Evolutionary conservation across 2,329 filamentous ascomycete genomes (phyloP).

Genomic region (Fusarium protoensiforme): DNA sequence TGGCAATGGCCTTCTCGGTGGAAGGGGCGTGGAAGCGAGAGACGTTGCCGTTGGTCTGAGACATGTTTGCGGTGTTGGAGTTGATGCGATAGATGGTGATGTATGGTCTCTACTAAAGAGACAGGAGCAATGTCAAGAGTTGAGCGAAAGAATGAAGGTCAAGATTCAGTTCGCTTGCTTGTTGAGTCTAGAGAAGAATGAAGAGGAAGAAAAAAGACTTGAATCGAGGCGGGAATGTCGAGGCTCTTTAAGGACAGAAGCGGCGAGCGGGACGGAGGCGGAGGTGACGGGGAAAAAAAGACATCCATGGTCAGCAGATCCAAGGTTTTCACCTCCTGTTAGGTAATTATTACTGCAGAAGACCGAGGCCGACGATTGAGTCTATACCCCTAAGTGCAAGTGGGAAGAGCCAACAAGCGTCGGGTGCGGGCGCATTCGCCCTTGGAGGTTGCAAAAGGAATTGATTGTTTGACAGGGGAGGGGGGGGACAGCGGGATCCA

Average conservation of each 20-base stretch:
- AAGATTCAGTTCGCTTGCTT: neutral
- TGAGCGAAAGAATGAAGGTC: slow-evolving; percentile 1
- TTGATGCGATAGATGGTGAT: neutral
- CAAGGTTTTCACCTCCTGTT: slow-evolving; percentile 14
- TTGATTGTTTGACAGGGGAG: slow-evolving; percentile 7
- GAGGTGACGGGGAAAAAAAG: neutral
- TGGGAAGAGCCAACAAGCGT: slow-evolving; percentile 52
- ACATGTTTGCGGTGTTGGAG: slow-evolving; percentile 56
- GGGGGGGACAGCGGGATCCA: slow-evolving; percentile 6
- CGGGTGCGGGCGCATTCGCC: slow-evolving; percentile 27
- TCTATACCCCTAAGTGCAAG: slow-evolving; percentile 70
- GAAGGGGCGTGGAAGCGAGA: slow-evolving; percentile 78
- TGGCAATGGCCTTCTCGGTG: slow-evolving; percentile 80
- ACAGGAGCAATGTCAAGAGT: slow-evolving; percentile 4
- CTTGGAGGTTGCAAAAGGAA: neutral
- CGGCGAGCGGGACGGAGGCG: slow-evolving; percentile 16
- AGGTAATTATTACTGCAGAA: slow-evolving; percentile 45
- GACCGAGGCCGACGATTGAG: slow-evolving; percentile 27
- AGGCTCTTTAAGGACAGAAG: slow-evolving; percentile 37
- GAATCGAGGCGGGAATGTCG: slow-evolving; percentile 15
- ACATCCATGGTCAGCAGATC: neutral
- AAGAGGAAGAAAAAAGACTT: neutral
- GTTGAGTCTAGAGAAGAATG: slow-evolving; percentile 8
- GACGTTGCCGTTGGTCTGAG: slow-evolving; percentile 59
- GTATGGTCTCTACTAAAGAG: neutral